These are phyloP conservation scores for Microdochium paspali DNA, from an alignment of 2,329 filamentous ascomycete species.

Conservation along the genomic window DNA sequence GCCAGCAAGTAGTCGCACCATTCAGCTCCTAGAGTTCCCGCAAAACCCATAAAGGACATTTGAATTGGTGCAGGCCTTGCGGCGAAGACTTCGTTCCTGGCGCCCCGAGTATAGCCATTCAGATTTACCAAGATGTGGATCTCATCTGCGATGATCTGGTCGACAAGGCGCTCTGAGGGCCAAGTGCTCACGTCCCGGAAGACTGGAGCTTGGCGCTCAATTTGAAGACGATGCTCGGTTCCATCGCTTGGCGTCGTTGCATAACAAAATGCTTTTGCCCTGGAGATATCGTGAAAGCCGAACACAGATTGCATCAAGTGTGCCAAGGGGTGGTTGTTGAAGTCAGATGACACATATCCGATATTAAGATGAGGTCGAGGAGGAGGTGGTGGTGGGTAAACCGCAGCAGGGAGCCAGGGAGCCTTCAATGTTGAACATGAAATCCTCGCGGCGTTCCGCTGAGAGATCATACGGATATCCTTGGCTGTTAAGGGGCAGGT, in stretches of 20 bases:
- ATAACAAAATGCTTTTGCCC: constrained; percentile 85
- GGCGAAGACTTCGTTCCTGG: constrained; percentile 95
- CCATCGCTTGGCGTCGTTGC: constrained; percentile 88
- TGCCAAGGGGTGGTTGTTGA: constrained; percentile 95
- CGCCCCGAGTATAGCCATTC: constrained; percentile 95
- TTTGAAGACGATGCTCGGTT: constrained; percentile 82
- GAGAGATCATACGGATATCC: constrained; percentile 88
- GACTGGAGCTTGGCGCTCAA: constrained; percentile 83
- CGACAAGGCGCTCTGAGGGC: constrained; percentile 74
- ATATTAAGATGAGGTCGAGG: constrained; percentile 79
- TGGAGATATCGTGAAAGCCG: constrained; percentile 67
- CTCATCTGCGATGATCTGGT: constrained; percentile 76
- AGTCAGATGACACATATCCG: constrained; percentile 95
- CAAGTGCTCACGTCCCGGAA: constrained; percentile 85
- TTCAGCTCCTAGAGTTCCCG: constrained; percentile 87
- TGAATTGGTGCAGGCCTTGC: constrained; percentile 90
- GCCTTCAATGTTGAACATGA: constrained; percentile 81
- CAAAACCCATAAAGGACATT: constrained; percentile 99
- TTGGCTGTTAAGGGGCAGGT: constrained; percentile 87
- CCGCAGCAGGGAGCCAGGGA: constrained; percentile 72
- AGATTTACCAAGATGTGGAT: constrained; percentile 95
- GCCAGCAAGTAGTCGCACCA: constrained; percentile 98
- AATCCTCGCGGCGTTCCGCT: constrained; percentile 87
- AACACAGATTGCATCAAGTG: constrained; percentile 99
- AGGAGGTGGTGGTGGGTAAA: constrained; percentile 78